Evolutionary conservation across 768 basidiomycete species (phyloP).

Genomic region (Trametes gibbosa): DNA sequence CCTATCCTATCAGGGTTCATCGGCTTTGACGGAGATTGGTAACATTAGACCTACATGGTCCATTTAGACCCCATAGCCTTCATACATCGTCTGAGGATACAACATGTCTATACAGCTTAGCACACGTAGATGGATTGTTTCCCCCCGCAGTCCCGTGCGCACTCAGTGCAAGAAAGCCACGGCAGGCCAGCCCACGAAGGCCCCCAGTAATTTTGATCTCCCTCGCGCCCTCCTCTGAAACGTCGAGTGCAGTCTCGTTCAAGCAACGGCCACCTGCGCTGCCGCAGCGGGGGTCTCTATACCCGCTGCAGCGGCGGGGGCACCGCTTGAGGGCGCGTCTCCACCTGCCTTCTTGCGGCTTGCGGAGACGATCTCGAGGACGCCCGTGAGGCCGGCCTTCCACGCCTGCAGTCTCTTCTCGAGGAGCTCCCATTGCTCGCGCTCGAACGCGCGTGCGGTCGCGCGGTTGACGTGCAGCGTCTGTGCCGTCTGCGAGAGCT

Average conservation of each 20-base stretch:
- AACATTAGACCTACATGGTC: too few species aligned
- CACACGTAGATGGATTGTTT: neutral
- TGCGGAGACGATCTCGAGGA: slow-evolving; percentile 66
- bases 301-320: neutral
- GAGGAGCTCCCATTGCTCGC: slow-evolving; percentile 75
- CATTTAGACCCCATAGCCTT: neutral
- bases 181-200: too few species aligned
- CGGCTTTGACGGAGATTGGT: slow-evolving; percentile 88
- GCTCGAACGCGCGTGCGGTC: slow-evolving; percentile 71
- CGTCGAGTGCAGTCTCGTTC: neutral
- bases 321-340: slow-evolving; percentile 8
- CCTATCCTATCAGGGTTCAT: slow-evolving; percentile 54
- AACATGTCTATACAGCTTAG: slow-evolving; percentile 15
- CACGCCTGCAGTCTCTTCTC: slow-evolving; percentile 74
- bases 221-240: neutral
- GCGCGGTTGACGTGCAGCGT: slow-evolving; percentile 72
- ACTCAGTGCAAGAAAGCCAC: neutral
- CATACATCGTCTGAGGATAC: slow-evolving; percentile 15
- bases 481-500: slow-evolving; percentile 78
- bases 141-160: slow-evolving; percentile 1
- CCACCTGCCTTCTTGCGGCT: slow-evolving; percentile 36
- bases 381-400: slow-evolving; percentile 67
- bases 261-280: slow-evolving; percentile 14
- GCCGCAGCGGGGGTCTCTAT: slow-evolving; percentile 11
- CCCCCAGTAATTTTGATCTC: neutral